Percentiles rank a stretch among this genome's conserved stretches.
Evolutionary conservation across 805 yeast genomes (phyloP).

Genomic region (Starmerella gropengiesseri): DNA sequence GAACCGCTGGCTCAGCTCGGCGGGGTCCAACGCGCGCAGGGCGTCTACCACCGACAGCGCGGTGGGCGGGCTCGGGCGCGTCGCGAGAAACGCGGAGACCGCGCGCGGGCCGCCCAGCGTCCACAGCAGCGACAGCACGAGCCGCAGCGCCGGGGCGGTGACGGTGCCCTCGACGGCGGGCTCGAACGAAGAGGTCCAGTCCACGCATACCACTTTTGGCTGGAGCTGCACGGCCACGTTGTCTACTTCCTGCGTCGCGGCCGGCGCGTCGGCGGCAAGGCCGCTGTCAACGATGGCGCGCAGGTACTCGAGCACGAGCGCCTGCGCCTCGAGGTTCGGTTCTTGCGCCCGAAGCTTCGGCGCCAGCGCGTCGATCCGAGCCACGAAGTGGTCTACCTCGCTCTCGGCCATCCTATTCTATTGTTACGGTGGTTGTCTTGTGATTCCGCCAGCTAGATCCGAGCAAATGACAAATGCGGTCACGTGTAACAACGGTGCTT

Average conservation of each 20-base stretch:
- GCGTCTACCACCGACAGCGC: background rate
- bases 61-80: background rate
- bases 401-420: conserved; percentile 10
- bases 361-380: conserved; percentile 5
- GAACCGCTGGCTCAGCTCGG: conserved; percentile 7
- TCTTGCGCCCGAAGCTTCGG: conserved; percentile 2
- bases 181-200: conserved; percentile 5
- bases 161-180: background rate
- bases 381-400: conserved; percentile 8
- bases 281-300: background rate
- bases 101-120: conserved; percentile 15
- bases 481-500: background rate
- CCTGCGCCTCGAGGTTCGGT: conserved; percentile 5
- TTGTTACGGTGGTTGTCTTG: conserved; percentile 4
- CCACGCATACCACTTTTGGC: conserved; percentile 9
- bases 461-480: conserved; percentile 1
- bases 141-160: conserved; percentile 3
- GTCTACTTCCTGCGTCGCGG: background rate
- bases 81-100: conserved; percentile 7
- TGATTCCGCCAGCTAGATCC: conserved; percentile 3
- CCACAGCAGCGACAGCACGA: conserved; percentile 11
- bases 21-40: conserved; percentile 3
- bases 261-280: background rate
- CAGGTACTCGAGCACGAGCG: conserved; percentile 2
- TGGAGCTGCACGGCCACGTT: conserved; percentile 6